phyloP scores from a whole-genome alignment of 2,329 filamentous ascomycete species.

The Ceratocystis variospora region DNA sequence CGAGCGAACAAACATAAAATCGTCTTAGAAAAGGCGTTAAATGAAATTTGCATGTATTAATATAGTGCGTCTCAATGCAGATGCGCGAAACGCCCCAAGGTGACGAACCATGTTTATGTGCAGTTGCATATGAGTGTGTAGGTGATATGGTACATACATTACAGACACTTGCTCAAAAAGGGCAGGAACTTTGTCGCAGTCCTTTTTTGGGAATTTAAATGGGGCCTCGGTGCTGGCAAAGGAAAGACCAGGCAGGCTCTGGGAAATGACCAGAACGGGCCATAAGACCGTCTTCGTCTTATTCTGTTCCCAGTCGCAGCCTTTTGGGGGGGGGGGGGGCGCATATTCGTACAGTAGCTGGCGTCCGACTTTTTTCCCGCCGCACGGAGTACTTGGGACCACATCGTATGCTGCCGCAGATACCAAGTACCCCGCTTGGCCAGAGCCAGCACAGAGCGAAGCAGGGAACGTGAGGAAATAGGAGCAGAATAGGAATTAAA shows the following conservation, averaged over 20 bases:
- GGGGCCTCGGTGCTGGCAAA: neutral
- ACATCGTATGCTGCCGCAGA: neutral
- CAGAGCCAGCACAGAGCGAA: neutral
- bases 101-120: neutral
- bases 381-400: constrained; percentile 8
- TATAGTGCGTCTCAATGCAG: neutral
- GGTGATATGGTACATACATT: neutral
- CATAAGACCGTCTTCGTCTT: neutral
- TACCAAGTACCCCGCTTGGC: constrained; percentile 4
- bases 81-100: neutral
- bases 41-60: neutral
- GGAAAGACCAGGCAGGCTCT: neutral
- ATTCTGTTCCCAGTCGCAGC: neutral
- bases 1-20: neutral
- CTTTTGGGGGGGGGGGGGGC: neutral
- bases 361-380: neutral
- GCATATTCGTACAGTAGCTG: neutral
- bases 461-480: neutral
- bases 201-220: neutral
- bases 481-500: neutral
- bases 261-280: neutral
- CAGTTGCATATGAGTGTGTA: neutral
- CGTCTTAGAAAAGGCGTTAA: neutral
- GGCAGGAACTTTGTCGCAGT: neutral
- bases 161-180: neutral